Evolutionary conservation across 2,329 filamentous ascomycete species (phyloP), one percentile per base, ranked within the genome.

Genomic region (Ramularia collo-cygni): DNA sequence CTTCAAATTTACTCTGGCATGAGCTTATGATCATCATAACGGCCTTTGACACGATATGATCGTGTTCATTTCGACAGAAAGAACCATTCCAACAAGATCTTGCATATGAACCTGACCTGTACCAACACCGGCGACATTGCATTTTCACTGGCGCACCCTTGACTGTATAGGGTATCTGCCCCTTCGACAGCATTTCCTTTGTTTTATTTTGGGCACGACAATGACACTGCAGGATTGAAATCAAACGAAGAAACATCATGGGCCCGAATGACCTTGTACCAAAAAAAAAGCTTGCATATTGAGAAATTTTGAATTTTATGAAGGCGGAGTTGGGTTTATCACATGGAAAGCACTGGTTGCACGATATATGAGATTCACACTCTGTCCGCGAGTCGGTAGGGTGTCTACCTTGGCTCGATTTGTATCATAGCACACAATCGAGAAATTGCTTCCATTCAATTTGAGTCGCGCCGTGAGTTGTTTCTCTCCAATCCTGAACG

Each of bases 1-100:
- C 26, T 35, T 26, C n/a, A n/a, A n/a, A n/a, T n/a, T 36, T 30
- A 37, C 36, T 43, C 26, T 35, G 46, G 42, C 43, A 51, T 36
- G 40, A 51, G 44, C 42, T n/a, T 46, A 50, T 34, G 46, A 47
- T 34, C 35, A 38, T 36, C 27, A 44, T 42, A 35, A 50, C 44
- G 40, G 46, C 44, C 46, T 26, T 31, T 39, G 41, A 43, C 29
- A 43, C 41, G 36, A 43, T 36, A 43, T 31, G 38, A 37, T 27
- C 7, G 27, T 37, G 13, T 28, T 38, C 26, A n/a, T n/a, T n/a
- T n/a, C 34, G 17, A 29, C 35, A 38, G 35, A 35, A 35, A 31
- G 17, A 38, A 19, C 27, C 19, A 18, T 30, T 32, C 30, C 8
- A 12, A 32, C 29, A 34, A 17, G 28, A 37, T 33, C 40, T 37